Conservation (phyloP, 2,329 filamentous ascomycete species). For the Ophiocordyceps camponoti-leonardi region DNA sequence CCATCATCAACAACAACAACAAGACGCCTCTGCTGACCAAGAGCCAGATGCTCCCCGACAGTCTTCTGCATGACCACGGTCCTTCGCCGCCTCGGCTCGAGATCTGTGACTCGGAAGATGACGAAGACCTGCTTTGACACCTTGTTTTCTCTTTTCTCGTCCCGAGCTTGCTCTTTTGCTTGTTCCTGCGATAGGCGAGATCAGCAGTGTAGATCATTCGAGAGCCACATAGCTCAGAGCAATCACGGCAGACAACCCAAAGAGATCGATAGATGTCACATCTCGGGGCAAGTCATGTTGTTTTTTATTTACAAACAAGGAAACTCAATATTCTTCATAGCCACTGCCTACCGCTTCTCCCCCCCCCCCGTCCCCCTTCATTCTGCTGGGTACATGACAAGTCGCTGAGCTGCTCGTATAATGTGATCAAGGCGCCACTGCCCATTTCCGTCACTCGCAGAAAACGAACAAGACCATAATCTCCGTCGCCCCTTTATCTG, state of each 20-base stretch:
- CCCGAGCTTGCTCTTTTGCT: too few relatives aligned
- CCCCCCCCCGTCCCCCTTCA: too few relatives aligned
- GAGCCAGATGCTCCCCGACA: slow-evolving; percentile 35
- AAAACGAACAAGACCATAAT: not conserved
- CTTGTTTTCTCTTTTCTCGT: not conserved
- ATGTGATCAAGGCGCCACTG: not conserved
- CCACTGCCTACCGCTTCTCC: not conserved
- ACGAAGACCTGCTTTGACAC: slow-evolving; percentile 7
- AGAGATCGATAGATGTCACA: too few relatives aligned
- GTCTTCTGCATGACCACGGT: slow-evolving; percentile 19
- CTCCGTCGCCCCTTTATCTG: slow-evolving; percentile 2
- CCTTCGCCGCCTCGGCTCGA: slow-evolving; percentile 9
- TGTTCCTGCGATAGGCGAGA: too few relatives aligned
- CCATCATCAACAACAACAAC: slow-evolving; percentile 10
- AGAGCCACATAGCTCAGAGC: too few relatives aligned
- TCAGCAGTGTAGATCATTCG: too few relatives aligned
- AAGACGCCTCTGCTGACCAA: slow-evolving; percentile 30
- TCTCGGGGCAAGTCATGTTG: too few relatives aligned
- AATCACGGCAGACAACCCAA: too few relatives aligned
- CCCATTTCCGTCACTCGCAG: not conserved
- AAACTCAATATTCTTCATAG: not conserved
- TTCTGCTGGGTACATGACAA: not conserved
- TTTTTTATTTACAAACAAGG: not conserved
- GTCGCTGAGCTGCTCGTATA: not conserved
- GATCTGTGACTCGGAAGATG: slow-evolving; percentile 21